Conservation (phyloP, 768 basidiomycete species). For the Tulasnella sp. region DNA sequence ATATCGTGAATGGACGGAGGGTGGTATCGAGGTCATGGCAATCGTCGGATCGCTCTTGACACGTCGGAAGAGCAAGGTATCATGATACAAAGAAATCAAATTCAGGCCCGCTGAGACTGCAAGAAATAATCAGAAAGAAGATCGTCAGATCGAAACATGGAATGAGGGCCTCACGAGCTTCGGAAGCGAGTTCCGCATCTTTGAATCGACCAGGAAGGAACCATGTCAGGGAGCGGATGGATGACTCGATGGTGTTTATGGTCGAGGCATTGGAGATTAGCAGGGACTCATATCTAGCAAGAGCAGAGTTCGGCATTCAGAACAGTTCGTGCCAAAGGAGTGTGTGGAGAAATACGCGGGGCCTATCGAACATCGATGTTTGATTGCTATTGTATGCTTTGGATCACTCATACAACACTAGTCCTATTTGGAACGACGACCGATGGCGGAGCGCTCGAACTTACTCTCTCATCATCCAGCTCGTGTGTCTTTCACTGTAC, state of each 20-base stretch:
- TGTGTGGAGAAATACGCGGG: neutral
- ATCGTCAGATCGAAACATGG: neutral
- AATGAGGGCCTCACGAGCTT: conserved; percentile 61
- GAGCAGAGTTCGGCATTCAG: conserved; percentile 12
- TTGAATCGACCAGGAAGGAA: conserved; percentile 93
- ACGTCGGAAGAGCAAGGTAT: conserved; percentile 69
- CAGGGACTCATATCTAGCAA: conserved; percentile 61
- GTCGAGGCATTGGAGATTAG: conserved; percentile 68
- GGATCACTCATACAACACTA: no score
- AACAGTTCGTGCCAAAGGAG: neutral
- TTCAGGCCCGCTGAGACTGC: conserved; percentile 82
- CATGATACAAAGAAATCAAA: conserved; percentile 86
- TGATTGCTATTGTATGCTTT: no score
- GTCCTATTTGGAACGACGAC: neutral
- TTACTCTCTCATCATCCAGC: neutral
- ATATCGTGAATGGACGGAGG: conserved; percentile 74
- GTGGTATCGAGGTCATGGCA: conserved; percentile 56
- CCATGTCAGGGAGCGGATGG: conserved; percentile 85
- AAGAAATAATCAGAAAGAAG: neutral
- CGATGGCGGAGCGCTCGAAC: neutral
- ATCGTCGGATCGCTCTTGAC: conserved; percentile 51
- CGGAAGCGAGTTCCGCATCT: conserved; percentile 91
- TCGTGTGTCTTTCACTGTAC: conserved; percentile 66
- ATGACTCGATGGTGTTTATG: conserved; percentile 54
- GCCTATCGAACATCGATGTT: no score